Evolutionary conservation across 2,329 filamentous ascomycete genomes (phyloP).

Genomic region (Colletotrichum euphorbiae): DNA sequence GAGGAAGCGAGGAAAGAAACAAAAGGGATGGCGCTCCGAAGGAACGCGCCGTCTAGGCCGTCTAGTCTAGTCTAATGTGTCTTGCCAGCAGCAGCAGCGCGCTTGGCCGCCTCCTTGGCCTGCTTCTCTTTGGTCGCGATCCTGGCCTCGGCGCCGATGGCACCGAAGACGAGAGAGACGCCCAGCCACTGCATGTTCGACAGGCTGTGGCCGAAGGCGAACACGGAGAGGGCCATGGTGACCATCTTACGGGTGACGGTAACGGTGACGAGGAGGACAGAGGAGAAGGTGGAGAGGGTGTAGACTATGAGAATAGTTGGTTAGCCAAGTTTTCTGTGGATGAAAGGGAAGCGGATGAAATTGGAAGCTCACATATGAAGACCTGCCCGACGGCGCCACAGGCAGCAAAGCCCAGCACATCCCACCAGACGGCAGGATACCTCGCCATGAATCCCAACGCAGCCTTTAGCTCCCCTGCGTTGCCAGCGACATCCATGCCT

Average conservation of each 20-base stretch:
- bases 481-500: slow-evolving; percentile 72
- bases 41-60: too few species aligned
- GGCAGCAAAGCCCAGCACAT: slow-evolving; percentile 88
- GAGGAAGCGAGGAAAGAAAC: neutral
- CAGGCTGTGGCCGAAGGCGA: slow-evolving; percentile 92
- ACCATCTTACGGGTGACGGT: slow-evolving; percentile 99
- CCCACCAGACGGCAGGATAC: slow-evolving; percentile 85
- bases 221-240: slow-evolving; percentile 96
- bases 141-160: slow-evolving; percentile 89
- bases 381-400: slow-evolving; percentile 95
- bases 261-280: slow-evolving; percentile 91
- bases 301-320: slow-evolving; percentile 69
- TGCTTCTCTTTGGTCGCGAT: slow-evolving; percentile 87
- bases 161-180: slow-evolving; percentile 92
- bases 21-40: neutral
- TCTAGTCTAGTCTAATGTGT: slow-evolving; percentile 37
- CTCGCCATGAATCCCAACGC: slow-evolving; percentile 83
- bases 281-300: slow-evolving; percentile 92
- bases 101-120: slow-evolving; percentile 77
- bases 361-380: slow-evolving; percentile 79
- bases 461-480: slow-evolving; percentile 80
- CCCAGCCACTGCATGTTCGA: slow-evolving; percentile 93
- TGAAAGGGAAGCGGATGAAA: neutral
- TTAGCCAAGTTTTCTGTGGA: neutral
- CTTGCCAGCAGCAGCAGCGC: slow-evolving; percentile 50